Conservation (phyloP, 2,329 filamentous ascomycete genomes). For the Verticillium longisporum region DNA sequence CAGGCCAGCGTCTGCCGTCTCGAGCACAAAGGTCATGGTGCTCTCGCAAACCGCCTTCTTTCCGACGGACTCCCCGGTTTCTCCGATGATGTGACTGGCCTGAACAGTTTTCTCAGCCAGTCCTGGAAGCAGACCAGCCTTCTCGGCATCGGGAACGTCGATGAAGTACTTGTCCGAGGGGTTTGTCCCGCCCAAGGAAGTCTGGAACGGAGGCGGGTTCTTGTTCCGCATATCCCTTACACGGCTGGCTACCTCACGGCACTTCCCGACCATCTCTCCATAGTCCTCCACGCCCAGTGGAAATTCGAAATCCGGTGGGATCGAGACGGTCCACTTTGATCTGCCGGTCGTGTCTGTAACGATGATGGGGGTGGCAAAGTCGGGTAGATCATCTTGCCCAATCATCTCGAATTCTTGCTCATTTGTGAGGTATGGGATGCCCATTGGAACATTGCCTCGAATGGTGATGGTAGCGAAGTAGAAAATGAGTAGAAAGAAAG, state of each 20-base stretch:
- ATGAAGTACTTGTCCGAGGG: constrained; percentile 62
- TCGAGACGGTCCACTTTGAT: constrained; percentile 74
- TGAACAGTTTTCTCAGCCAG: background rate
- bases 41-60: constrained; percentile 55
- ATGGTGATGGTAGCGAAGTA: constrained; percentile 37
- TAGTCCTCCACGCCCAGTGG: constrained; percentile 63
- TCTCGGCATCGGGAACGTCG: constrained; percentile 67
- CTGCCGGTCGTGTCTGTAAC: constrained; percentile 58
- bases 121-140: constrained; percentile 51
- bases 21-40: constrained; percentile 72
- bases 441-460: constrained; percentile 20
- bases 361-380: constrained; percentile 66
- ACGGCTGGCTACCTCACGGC: constrained; percentile 55
- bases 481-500: constrained; percentile 40
- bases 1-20: constrained; percentile 65
- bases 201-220: constrained; percentile 31
- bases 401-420: constrained; percentile 57
- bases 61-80: constrained; percentile 33
- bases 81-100: constrained; percentile 27
- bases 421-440: constrained; percentile 26
- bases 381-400: constrained; percentile 57
- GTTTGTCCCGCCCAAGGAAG: constrained; percentile 47
- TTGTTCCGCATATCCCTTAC: constrained; percentile 44
- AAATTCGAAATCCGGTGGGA: constrained; percentile 60
- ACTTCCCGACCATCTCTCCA: constrained; percentile 60